These are phyloP conservation scores for Penicillium verhagenii DNA, from an alignment of 495 filamentous ascomycete species.

Conservation along the genomic window DNA sequence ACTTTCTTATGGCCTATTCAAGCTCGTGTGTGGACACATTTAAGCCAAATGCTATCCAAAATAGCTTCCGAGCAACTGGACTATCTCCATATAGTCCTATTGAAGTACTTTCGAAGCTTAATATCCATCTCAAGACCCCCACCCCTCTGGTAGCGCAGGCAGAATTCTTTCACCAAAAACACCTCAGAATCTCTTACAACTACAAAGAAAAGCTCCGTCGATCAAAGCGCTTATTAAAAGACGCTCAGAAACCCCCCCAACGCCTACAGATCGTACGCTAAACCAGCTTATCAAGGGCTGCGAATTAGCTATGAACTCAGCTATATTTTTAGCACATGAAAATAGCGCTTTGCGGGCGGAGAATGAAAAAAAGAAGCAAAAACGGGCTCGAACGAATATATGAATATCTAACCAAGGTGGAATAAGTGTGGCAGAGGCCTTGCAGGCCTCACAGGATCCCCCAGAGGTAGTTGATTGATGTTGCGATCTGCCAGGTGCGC, in stretches of 20 bases:
- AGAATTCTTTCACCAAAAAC: background rate
- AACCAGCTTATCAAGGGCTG: background rate
- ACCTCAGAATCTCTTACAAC: background rate
- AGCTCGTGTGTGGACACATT: background rate
- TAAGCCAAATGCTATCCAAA: slow-evolving; percentile 1
- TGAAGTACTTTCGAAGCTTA: background rate
- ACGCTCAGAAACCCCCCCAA: background rate
- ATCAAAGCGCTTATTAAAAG: background rate
- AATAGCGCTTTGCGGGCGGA: background rate
- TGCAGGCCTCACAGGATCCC: too few relatives aligned
- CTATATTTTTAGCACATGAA: background rate
- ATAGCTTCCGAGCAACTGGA: background rate
- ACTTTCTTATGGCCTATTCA: slow-evolving; percentile 1
- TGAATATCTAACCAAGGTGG: too few relatives aligned
- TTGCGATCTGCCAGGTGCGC: slow-evolving; percentile 22
- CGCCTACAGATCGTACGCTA: background rate
- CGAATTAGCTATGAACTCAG: background rate
- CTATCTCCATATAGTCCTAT: background rate
- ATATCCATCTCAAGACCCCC: background rate
- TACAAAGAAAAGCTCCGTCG: background rate
- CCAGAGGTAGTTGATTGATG: too few relatives aligned
- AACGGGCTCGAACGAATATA: background rate
- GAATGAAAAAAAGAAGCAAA: background rate
- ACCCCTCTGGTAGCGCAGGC: background rate
- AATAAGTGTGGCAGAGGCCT: too few relatives aligned